phyloP scores from a whole-genome alignment of 2,329 filamentous ascomycete species.

The Colletotrichum sp. region DNA sequence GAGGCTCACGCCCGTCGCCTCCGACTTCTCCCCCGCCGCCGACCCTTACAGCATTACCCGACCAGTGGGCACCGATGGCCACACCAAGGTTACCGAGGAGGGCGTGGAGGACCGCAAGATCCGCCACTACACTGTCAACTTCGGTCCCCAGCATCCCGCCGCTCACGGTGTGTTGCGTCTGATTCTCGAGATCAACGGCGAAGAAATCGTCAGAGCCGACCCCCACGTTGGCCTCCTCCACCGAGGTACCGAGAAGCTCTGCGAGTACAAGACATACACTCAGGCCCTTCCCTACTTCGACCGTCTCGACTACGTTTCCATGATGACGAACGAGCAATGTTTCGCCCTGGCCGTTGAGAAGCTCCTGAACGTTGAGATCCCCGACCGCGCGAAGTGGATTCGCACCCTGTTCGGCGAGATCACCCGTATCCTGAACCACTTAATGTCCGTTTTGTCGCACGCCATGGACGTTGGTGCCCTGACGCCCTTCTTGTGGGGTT shows the following conservation, averaged over 20 bases:
- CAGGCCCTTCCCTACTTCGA: conserved; percentile 99
- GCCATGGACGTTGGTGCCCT: conserved; percentile 98
- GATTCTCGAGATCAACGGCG: conserved; percentile 96
- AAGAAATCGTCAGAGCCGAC: conserved; percentile 95
- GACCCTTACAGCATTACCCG: conserved; percentile 54
- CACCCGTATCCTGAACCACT: conserved; percentile 91
- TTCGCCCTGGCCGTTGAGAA: conserved; percentile 97
- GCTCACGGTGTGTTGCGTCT: conserved; percentile 97
- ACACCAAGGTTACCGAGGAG: conserved; percentile 53
- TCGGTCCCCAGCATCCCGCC: conserved; percentile 97
- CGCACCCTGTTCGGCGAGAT: conserved; percentile 95
- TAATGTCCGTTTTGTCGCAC: conserved; percentile 97
- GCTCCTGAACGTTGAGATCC: conserved; percentile 94
- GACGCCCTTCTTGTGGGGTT: conserved; percentile 98
- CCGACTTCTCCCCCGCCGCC: conserved; percentile 61
- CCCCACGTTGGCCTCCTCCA: conserved; percentile 97
- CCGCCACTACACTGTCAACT: conserved; percentile 99
- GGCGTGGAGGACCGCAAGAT: conserved; percentile 76
- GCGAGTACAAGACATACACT: conserved; percentile 99
- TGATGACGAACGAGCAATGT: conserved; percentile 99
- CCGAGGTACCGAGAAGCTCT: conserved; percentile 98
- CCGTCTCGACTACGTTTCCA: conserved; percentile 97
- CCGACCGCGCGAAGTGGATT: conserved; percentile 95
- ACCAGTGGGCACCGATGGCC: conserved; percentile 40
- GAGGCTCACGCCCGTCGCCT: conserved; percentile 68